Evolutionary conservation across 2,329 filamentous ascomycete species (phyloP).

Genomic region (Cytospora paraplurivora): DNA sequence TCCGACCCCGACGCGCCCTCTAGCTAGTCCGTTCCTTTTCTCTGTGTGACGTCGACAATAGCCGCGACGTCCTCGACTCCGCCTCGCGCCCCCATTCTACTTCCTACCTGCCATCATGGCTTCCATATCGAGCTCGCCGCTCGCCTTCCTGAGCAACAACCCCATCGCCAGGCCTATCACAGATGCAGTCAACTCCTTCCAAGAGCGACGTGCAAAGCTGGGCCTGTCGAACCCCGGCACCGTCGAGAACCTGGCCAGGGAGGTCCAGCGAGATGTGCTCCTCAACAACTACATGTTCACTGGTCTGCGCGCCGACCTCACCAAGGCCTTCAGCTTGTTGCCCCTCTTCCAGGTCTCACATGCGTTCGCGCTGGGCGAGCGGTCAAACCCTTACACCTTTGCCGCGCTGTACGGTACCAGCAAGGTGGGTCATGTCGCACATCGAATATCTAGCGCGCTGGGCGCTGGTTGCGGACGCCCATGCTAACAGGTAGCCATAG

Average conservation of each 20-base stretch:
- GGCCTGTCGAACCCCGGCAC: conserved; percentile 91
- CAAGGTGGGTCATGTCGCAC: conserved; percentile 63
- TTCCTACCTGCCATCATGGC: conserved; percentile 48
- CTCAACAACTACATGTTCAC: conserved; percentile 97
- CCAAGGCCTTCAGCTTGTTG: conserved; percentile 91
- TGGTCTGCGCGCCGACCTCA: conserved; percentile 92
- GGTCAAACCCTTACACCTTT: conserved; percentile 92
- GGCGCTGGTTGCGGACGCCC: not conserved
- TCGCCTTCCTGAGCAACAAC: conserved; percentile 73
- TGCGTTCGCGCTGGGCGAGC: conserved; percentile 92
- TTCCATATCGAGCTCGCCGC: conserved; percentile 50
- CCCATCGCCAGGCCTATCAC: conserved; percentile 68
- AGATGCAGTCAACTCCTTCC: conserved; percentile 80
- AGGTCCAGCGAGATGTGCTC: conserved; percentile 95
- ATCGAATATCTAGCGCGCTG: conserved; percentile 9
- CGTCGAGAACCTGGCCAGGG: conserved; percentile 80
- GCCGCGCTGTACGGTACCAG: conserved; percentile 90
- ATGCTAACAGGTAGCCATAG: conserved; percentile 48
- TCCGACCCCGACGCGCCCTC: conserved; percentile 8
- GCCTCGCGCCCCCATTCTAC: not conserved
- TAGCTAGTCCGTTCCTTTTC: conserved; percentile 8
- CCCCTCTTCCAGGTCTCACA: conserved; percentile 98
- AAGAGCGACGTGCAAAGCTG: conserved; percentile 82
- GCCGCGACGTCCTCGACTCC: conserved; percentile 31
- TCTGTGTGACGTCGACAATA: conserved; percentile 33